These are phyloP conservation scores for Syzygium malaccense DNA, from an alignment of 441 rosid species.

Conservation along the genomic window DNA sequence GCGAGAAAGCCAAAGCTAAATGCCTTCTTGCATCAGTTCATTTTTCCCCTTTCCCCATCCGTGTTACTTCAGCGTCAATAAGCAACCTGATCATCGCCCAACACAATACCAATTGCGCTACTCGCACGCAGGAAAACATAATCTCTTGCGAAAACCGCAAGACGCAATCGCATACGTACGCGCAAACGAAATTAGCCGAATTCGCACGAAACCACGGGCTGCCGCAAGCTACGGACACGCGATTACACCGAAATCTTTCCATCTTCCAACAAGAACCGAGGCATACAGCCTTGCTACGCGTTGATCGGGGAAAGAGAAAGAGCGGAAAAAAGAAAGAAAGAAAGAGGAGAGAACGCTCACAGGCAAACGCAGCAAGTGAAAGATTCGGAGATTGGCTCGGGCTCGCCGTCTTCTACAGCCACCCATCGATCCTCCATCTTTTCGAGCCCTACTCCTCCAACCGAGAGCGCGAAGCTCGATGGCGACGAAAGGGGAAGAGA, in stretches of 20 bases:
- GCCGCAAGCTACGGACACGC: not conserved
- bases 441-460: not conserved
- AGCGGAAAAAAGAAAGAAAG: too few species aligned
- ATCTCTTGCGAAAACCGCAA: not conserved
- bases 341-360: too few species aligned
- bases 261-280: not conserved
- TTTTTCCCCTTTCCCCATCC: not conserved
- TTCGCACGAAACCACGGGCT: not conserved
- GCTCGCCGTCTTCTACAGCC: not conserved
- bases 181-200: not conserved
- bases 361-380: too few species aligned
- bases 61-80: not conserved
- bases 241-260: not conserved
- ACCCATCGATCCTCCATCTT: not conserved
- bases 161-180: not conserved
- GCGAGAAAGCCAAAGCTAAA: not conserved
- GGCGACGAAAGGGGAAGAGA: not conserved
- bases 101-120: not conserved
- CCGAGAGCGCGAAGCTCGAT: not conserved
- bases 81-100: not conserved
- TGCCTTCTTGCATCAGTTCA: not conserved
- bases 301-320: too few species aligned
- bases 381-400: slow-evolving; percentile 6
- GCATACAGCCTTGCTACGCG: not conserved
- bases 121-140: not conserved